Evolutionary conservation across 805 yeast species (phyloP), one percentile per base, ranked within the genome.

Genomic region (Candida nitratophila): DNA sequence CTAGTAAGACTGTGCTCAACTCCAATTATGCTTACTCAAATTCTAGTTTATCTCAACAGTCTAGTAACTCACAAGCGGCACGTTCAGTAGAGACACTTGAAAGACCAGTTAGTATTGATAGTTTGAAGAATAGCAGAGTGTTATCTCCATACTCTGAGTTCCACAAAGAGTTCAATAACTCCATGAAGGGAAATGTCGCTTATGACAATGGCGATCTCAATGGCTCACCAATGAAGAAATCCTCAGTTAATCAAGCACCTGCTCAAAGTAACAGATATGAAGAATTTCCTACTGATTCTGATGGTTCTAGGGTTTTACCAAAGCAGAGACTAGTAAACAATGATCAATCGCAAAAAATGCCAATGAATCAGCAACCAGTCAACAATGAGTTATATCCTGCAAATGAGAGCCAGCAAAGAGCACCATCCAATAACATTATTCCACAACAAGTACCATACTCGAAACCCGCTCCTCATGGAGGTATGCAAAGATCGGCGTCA

Each of bases 71-170:
- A 19, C 17, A 27, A 24, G 21, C 14, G 6, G 19, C 34, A 27
- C 22, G 34, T 26, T 20, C 44, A 27, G 17, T 39, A 22, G 27
- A 26, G 14, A 40, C 21, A 17, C 15, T 19, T 3, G 20, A 39
- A 3, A 24, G 41, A n/a, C 41, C 41, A 20, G 3, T 12, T 3
- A 39, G 34, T 16, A 20, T 29, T 19, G 41, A 39, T 7, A 29
- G 27, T 20, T n/a, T 37, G 27, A 17, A 29, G 2, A 37, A 40
- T 11, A 50, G 50, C 17, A 45, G 67, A 37, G 53, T 51, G 9
- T 40, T 64, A 22, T 65, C 70, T 1, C 69, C 70, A 36, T 64
- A 62, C 47, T 54, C 67, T 2, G 66, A 57, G 24, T 64, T 63
- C 53, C 58, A 63, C 42, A 51, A 51, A 12, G 56, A 62, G 32